Percentiles rank a stretch among this genome's conserved stretches.
Evolutionary conservation across 2,329 filamentous ascomycete species (phyloP).

Genomic region (Venturia asperata): DNA sequence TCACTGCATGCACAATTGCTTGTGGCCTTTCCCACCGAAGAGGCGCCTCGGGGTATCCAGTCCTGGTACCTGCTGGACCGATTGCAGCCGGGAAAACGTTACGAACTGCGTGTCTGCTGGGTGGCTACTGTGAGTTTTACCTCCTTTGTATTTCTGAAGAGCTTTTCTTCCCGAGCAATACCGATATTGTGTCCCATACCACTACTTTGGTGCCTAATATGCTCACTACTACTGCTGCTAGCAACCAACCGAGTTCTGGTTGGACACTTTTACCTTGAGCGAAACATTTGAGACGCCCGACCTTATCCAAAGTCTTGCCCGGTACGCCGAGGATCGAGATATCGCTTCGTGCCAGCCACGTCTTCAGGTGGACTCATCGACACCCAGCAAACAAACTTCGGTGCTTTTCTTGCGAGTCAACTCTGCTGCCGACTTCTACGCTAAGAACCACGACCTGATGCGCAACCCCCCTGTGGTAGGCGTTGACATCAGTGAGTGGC

Average conservation of each 20-base stretch:
- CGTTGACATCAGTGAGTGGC: conserved; percentile 57
- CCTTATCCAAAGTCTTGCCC: conserved; percentile 58
- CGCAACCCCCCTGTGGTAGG: conserved; percentile 61
- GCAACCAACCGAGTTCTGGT: conserved; percentile 78
- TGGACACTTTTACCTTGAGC: conserved; percentile 57
- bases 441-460: conserved; percentile 69
- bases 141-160: conserved; percentile 2
- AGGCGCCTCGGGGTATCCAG: conserved; percentile 49
- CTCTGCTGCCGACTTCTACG: conserved; percentile 79
- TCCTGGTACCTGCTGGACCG: conserved; percentile 74
- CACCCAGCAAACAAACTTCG: conserved; percentile 36
- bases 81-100: conserved; percentile 64
- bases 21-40: conserved; percentile 58
- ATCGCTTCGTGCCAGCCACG: conserved; percentile 25
- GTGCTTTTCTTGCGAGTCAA: conserved; percentile 65
- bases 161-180: neutral
- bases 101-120: conserved; percentile 93
- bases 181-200: neutral
- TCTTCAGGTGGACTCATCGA: conserved; percentile 18
- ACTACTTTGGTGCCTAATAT: neutral
- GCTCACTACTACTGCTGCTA: conserved; percentile 32
- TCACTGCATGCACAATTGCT: conserved; percentile 57
- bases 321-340: conserved; percentile 51
- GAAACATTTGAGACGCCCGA: conserved; percentile 55
- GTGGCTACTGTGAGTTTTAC: conserved; percentile 69